A percentile compares a stretch with the other conserved stretches of the same genome.
Evolutionary conservation across 2,329 filamentous ascomycete genomes (phyloP).

Genomic region (Paracamarosporium sp.): DNA sequence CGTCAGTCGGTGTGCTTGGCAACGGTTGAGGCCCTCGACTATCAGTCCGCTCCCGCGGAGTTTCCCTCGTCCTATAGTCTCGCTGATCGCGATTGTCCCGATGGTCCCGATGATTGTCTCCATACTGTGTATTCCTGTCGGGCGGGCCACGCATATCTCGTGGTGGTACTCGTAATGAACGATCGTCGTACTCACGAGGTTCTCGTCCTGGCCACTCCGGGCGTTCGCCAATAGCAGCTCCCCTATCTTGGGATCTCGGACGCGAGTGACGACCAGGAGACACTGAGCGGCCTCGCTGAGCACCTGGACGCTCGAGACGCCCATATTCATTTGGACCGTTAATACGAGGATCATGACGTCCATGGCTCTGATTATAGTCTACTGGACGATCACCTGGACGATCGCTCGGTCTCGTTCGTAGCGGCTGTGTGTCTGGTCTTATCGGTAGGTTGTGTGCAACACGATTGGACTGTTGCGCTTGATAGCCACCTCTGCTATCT

Average conservation of each 20-base stretch:
- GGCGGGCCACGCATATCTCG: constrained; percentile 38
- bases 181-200: constrained; percentile 44
- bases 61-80: constrained; percentile 21
- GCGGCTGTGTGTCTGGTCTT: constrained; percentile 65
- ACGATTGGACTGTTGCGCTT: constrained; percentile 32
- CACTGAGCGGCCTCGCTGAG: constrained; percentile 44
- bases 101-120: constrained; percentile 29
- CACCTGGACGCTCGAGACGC: constrained; percentile 53
- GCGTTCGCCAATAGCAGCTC: constrained; percentile 29
- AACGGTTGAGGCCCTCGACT: constrained; percentile 32
- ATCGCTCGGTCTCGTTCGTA: constrained; percentile 43
- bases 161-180: constrained; percentile 39
- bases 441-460: constrained; percentile 58
- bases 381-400: constrained; percentile 39
- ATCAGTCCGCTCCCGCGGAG: constrained; percentile 35
- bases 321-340: constrained; percentile 49
- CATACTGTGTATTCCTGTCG: constrained; percentile 32
- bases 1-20: constrained; percentile 23
- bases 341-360: constrained; percentile 43
- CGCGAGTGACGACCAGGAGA: constrained; percentile 49
- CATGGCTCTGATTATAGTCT: constrained; percentile 29
- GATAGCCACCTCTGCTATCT: constrained; percentile 39
- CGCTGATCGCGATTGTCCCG: constrained; percentile 36
- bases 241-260: constrained; percentile 47
- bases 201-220: constrained; percentile 42